phyloP scores from a whole-genome alignment of 2,329 filamentous ascomycete species.

The Phialocephala subalpina region DNA sequence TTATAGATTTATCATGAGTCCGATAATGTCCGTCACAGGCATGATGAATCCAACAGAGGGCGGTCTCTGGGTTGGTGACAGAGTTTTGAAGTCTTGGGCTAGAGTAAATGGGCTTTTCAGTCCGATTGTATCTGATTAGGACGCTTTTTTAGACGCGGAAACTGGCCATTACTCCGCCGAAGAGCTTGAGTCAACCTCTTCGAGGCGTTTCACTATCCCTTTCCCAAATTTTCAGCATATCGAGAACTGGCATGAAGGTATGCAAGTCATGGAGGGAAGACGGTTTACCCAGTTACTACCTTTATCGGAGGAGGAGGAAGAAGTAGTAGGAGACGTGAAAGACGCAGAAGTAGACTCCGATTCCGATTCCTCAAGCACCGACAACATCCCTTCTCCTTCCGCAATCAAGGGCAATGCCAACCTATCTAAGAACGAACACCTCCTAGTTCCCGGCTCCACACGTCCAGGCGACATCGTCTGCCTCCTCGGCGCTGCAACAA shows the following conservation, averaged over 20 bases:
- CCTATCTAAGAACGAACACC: background rate
- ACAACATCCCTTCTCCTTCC: too few species aligned
- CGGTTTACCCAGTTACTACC: too few species aligned
- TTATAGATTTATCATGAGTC: background rate
- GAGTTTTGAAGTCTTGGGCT: background rate
- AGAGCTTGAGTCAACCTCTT: too few species aligned
- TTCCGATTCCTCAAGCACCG: too few species aligned
- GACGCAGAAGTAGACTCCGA: too few species aligned
- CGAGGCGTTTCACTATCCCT: too few species aligned
- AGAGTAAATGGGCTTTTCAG: background rate
- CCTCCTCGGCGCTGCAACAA: background rate
- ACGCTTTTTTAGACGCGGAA: background rate
- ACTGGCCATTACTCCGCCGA: too few species aligned
- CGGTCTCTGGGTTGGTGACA: background rate
- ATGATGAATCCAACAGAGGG: background rate
- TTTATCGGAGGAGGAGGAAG: too few species aligned
- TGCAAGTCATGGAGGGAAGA: too few species aligned
- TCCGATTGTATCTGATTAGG: background rate
- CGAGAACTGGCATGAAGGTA: too few species aligned
- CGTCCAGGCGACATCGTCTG: background rate
- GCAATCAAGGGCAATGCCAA: background rate
- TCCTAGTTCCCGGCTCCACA: background rate
- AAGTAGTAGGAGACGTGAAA: too few species aligned
- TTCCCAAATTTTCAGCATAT: too few species aligned
- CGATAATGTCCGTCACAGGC: background rate